Base-by-base conservation (phyloP, 257 asterid species). In the Solanum ossicruentum region DNA sequence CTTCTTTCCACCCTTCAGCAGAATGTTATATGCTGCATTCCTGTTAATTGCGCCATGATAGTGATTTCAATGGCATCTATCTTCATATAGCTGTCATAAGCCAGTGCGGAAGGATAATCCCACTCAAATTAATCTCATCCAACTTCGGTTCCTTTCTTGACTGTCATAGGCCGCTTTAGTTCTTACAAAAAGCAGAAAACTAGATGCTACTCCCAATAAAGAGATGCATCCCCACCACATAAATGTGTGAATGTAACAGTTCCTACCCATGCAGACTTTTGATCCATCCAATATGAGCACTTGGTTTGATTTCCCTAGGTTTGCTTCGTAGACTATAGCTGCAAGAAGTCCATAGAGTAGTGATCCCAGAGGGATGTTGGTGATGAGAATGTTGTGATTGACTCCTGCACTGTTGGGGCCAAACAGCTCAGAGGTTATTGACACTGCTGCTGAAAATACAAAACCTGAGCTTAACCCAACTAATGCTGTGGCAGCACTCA, bases 351-450 rank as follows among this genome's bases (percentile, higher is more conserved):
- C 94, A 45, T 89, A 93, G 84, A 91, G 87, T 79, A 92, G 88
- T 45, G 98, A 93, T 80, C 98, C 95, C 21, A 93, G 47, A 20
- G 95, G 96, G 85, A 92, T 91, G 85, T 92, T 91, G 55, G 98
- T 91, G 49, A 93, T 90, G 56, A 93, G 91, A 86, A 93, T 88
- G 79, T 91, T 91, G 87, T 92, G 98, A 80, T 94, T 92, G 79
- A 92, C 89, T 39, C 96, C 93, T 3, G 93, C 93, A 57, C 91
- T 92, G 80, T 91, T 88, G 41, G 92, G 93, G 21, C 97, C 98
- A 54, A 94, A 92, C 52, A 92, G 88, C 87, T 93, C 94, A 21
- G 93, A 87, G 60, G 97, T 92, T 52, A 92, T 89, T 3, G 97
- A 87, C 16, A 91, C 94, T 17, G 97, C 91, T 28, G 93, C 89